Conservation (phyloP, 805 yeast genomes). For the Lachancea sp. region DNA sequence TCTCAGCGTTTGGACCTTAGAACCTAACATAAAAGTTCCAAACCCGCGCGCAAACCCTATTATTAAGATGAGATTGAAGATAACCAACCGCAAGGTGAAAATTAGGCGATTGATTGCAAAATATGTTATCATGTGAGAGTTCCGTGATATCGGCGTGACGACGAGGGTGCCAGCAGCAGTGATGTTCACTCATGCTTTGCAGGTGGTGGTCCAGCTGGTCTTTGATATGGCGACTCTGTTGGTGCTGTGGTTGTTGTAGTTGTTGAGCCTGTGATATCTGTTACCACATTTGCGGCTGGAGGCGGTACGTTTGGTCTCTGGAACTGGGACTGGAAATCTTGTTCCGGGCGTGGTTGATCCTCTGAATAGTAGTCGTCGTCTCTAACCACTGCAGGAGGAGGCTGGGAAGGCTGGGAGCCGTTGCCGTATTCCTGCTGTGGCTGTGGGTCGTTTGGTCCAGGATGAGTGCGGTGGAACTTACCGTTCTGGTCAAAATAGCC, state of each 20-base stretch:
- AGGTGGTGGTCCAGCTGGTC: conserved; percentile 6
- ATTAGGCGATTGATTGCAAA: no score
- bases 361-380: background rate
- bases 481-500: conserved; percentile 65
- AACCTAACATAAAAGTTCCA: background rate
- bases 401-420: background rate
- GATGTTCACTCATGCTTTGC: background rate
- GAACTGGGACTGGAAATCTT: conserved; percentile 3
- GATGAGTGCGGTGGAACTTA: conserved; percentile 27
- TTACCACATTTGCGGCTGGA: background rate
- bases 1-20: background rate
- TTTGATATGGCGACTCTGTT: background rate
- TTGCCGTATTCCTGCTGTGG: background rate
- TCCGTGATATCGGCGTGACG: no score
- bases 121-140: no score
- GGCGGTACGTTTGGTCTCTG: conserved; percentile 9
- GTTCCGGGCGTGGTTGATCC: no score
- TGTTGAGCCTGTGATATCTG: no score
- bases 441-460: background rate
- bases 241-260: background rate
- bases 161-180: no score
- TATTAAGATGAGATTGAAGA: background rate
- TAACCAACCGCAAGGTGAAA: no score
- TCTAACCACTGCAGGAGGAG: conserved; percentile 6
- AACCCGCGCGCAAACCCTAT: background rate